phyloP scores from a whole-genome alignment of 2,329 filamentous ascomycete genomes.

The Rutstroemia sp. region DNA sequence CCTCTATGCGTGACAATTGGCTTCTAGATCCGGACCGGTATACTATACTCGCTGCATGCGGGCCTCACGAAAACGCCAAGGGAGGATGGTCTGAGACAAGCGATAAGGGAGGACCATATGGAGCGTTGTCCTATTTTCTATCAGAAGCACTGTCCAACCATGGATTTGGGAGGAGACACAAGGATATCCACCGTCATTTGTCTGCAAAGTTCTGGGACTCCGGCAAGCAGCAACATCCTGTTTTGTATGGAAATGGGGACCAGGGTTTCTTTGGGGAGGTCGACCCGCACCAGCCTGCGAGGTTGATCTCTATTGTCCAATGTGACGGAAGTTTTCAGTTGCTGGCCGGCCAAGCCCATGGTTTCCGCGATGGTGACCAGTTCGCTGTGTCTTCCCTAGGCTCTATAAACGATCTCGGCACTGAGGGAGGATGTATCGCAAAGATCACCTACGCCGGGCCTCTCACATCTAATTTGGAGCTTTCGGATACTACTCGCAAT shows the following conservation, averaged over 20 bases:
- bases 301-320: too few relatives aligned
- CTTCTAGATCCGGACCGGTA: neutral
- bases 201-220: neutral
- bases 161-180: neutral
- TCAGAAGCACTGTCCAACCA: neutral
- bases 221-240: neutral
- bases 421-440: neutral
- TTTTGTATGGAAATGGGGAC: neutral
- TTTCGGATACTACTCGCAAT: neutral
- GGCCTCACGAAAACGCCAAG: neutral
- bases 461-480: neutral
- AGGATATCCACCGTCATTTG: neutral
- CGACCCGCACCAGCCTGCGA: too few relatives aligned
- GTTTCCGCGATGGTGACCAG: neutral
- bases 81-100: neutral
- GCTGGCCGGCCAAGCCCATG: neutral
- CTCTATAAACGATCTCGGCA: neutral
- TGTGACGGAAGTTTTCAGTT: neutral
- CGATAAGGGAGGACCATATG: neutral
- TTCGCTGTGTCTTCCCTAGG: neutral
- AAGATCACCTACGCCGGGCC: neutral
- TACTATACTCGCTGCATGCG: conserved; percentile 1
- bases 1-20: neutral
- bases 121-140: neutral
- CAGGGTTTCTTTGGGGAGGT: neutral